Conservation (phyloP, 2,329 filamentous ascomycete genomes). For the Pyrenophora seminiperda region DNA sequence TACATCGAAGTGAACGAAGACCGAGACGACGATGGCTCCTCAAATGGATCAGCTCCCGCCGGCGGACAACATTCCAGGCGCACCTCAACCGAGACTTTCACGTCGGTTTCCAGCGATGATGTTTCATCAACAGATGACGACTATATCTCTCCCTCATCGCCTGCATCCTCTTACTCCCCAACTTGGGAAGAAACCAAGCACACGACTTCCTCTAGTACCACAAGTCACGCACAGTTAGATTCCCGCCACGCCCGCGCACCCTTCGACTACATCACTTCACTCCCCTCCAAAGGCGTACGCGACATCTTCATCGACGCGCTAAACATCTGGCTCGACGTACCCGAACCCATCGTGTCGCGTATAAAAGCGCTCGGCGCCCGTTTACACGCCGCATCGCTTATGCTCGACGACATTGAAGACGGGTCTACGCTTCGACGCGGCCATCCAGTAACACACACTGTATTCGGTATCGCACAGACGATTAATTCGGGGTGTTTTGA, state of each 20-base stretch:
- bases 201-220: no score
- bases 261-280: slow-evolving; percentile 1
- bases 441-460: not conserved
- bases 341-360: not conserved
- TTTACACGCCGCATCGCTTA: not conserved
- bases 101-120: not conserved
- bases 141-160: not conserved
- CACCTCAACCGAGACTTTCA: not conserved
- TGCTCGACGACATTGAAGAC: slow-evolving; percentile 3
- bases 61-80: not conserved
- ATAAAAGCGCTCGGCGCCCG: not conserved
- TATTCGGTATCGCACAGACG: not conserved
- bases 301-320: not conserved
- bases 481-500: not conserved
- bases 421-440: not conserved
- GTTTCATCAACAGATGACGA: not conserved
- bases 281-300: not conserved
- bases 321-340: not conserved
- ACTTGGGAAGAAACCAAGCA: not conserved
- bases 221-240: not conserved
- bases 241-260: not conserved
- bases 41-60: no score
- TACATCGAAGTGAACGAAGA: not conserved
- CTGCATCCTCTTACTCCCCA: no score
- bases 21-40: not conserved